A percentile compares a stretch with the other conserved stretches of the same genome.
phyloP scores from a whole-genome alignment of 768 basidiomycete species.

The Epithele typhae region DNA sequence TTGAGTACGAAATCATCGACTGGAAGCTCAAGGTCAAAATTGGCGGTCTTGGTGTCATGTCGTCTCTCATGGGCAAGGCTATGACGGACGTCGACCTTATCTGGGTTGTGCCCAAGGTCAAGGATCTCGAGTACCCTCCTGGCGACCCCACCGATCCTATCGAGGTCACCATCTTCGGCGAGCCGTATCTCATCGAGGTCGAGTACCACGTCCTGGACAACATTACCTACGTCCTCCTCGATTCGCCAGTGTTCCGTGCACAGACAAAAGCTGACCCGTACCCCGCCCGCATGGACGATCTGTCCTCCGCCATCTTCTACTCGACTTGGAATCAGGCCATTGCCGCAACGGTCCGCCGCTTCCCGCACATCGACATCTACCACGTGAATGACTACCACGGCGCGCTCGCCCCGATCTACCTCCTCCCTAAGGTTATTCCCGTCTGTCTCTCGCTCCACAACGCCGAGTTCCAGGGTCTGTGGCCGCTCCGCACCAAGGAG shows the following conservation, averaged over 20 bases:
- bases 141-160: conserved; percentile 92
- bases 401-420: conserved; percentile 85
- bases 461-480: conserved; percentile 95
- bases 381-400: conserved; percentile 97
- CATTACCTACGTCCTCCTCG: conserved; percentile 91
- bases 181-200: conserved; percentile 93
- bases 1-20: conserved; percentile 95
- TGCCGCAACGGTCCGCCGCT: conserved; percentile 82
- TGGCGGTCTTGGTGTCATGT: conserved; percentile 97
- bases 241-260: conserved; percentile 94
- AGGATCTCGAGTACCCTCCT: conserved; percentile 88
- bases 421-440: conserved; percentile 87
- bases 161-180: conserved; percentile 94
- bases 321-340: conserved; percentile 98
- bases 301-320: conserved; percentile 95
- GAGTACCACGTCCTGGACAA: conserved; percentile 92
- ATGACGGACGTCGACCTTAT: conserved; percentile 96
- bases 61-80: conserved; percentile 94
- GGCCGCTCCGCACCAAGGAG: conserved; percentile 94
- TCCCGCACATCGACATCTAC: conserved; percentile 87
- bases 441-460: conserved; percentile 92
- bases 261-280: conserved; percentile 96
- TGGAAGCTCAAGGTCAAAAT: conserved; percentile 99
- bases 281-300: conserved; percentile 95
- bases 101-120: conserved; percentile 94